phyloP scores from a whole-genome alignment of 176 grass and related monocot species.

The Otatea glauca region DNA sequence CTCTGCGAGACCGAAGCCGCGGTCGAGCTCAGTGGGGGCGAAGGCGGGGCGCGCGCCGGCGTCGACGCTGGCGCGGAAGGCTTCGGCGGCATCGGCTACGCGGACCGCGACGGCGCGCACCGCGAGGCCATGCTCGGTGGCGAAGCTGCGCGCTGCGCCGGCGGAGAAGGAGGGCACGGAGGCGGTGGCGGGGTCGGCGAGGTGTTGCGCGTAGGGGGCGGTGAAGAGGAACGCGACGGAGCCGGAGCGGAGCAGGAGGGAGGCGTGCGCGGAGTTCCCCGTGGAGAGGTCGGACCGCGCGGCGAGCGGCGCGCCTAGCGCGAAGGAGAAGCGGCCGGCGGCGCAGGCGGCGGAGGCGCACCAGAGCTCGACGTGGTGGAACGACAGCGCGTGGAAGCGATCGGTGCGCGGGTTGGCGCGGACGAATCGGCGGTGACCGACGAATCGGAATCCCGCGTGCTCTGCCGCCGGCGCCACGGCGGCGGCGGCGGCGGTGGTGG shows the following conservation, averaged over 20 bases:
- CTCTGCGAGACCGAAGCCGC: too few relatives aligned
- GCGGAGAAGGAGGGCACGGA: background rate
- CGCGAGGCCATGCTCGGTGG: too few relatives aligned
- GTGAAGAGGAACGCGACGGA: background rate
- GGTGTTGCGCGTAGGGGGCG: background rate
- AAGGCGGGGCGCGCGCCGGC: background rate
- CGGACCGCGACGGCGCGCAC: background rate
- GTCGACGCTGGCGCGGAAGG: background rate
- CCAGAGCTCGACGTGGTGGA: slow-evolving; percentile 98
- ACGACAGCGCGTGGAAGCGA: slow-evolving; percentile 61
- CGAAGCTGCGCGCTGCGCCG: too few relatives aligned
- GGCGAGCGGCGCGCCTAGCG: slow-evolving; percentile 44
- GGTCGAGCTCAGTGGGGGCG: background rate
- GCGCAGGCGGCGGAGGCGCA: slow-evolving; percentile 63
- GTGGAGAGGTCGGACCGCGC: background rate
- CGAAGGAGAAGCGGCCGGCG: slow-evolving; percentile 81
- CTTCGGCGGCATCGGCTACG: background rate
- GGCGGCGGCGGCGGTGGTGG: slow-evolving; percentile 18
- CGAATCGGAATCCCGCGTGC: background rate
- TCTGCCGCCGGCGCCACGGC: slow-evolving; percentile 7
- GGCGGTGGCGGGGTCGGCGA: background rate
- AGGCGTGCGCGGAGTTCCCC: background rate
- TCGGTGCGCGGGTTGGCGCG: slow-evolving; percentile 56
- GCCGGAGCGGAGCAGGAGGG: background rate
- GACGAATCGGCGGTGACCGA: background rate